Evolutionary conservation across 495 filamentous ascomycete genomes (phyloP).

Genomic region (Pyronema domesticum): DNA sequence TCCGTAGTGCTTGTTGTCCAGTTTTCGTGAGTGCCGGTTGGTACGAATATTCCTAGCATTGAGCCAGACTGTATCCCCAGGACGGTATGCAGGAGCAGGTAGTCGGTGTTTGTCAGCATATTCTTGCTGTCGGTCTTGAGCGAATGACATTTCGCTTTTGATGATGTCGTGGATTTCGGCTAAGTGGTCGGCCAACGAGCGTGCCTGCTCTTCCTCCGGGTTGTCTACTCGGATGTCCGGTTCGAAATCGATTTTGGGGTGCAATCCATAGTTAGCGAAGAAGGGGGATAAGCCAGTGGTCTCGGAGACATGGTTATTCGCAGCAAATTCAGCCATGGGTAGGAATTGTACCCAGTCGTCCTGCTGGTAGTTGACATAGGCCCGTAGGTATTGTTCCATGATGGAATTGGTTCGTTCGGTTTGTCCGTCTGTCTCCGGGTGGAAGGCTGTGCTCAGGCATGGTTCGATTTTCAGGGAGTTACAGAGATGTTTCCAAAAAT

Average conservation of each 20-base stretch:
- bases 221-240: neutral
- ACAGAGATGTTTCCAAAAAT: too few species aligned
- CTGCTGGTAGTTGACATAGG: conserved; percentile 18
- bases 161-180: neutral
- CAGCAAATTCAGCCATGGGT: conserved; percentile 7
- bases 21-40: neutral
- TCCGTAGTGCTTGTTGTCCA: too few species aligned
- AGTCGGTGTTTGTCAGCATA: neutral
- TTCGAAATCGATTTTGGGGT: neutral
- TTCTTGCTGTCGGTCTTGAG: neutral
- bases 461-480: neutral
- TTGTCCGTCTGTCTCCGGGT: conserved; percentile 21
- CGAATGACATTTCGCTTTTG: neutral
- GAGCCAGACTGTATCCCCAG: neutral
- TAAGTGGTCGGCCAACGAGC: neutral
- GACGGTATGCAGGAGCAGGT: neutral
- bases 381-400: conserved; percentile 19
- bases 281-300: conserved; percentile 3
- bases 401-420: conserved; percentile 16
- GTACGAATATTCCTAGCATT: neutral
- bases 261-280: conserved; percentile 2
- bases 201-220: neutral
- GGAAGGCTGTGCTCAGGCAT: neutral
- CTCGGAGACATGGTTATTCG: conserved; percentile 4
- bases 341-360: conserved; percentile 22